Base-by-base conservation (phyloP, 1,284 basidiomycete genomes). In the Chondrostereum purpureum region DNA sequence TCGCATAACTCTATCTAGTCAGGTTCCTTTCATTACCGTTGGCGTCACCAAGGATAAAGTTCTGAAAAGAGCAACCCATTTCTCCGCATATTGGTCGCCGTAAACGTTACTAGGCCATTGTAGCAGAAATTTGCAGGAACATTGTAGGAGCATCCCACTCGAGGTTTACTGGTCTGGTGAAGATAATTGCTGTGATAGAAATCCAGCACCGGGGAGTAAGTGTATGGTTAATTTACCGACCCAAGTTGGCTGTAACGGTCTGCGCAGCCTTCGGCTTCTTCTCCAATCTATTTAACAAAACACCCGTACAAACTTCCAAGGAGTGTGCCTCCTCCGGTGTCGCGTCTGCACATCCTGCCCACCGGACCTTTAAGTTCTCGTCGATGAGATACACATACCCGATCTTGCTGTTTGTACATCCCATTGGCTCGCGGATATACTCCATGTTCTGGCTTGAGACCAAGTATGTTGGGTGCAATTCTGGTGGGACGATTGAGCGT, bases 381-480 rank as follows among this genome's bases (percentile, higher is more conserved):
- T 97, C 95, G 16, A 98, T 79, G 5, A 99, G 73, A 60, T 88
- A 99, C 8, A 95, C 85, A 58, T 97, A 97, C 3, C 93, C 96
- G 23, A 98, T 80, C 54, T 92, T 84, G 59, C 86, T 87, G 67
- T 98, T 99, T 39, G 81, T 79, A 70, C 96, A 84, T 0, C 90
- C 90, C 39, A 97, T 65, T 1, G 83, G 80, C 51, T 91, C 80
- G 33, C 92, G 77, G 31, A 95, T 65, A 48, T 79, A 87, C 66
- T 88, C 85, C 71, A 90, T 78, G 59, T 82, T 89, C 59, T 88
- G 83, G 44, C 70, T 75, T 2, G 89, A 88, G 45, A 97, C 72
- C 39, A 98, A 66, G 62, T 96, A 98, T 1, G 75, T 84, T 1
- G 77, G 55, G 53, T 93, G 92, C 16, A 84, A 66, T 24, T 78